Evolutionary conservation across 305 asterid species (phyloP), one percentile per base, ranked within the genome.

Genomic region (Ilex paraguariensis): DNA sequence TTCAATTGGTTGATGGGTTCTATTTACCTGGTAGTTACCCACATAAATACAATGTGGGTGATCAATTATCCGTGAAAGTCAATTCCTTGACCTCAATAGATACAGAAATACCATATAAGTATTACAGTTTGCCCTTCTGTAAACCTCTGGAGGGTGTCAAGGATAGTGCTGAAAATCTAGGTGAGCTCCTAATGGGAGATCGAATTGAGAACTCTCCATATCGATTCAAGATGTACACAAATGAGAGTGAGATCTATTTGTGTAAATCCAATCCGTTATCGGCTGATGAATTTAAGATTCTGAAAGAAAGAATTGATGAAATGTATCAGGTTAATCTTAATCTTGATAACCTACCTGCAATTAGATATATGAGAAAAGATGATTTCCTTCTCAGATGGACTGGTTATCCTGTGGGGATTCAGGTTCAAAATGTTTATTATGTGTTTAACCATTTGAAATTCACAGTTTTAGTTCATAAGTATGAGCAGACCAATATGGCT

Each of bases 61-160:
- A 74, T 48, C 59, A 74, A 54, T 66, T 78, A 14, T 70, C 69
- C 0, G 80, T 78, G 14, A 78, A 78, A 64, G 83, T 78, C 10
- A 78, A 78, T 65, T 78, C 83, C 2, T 65, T 78, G 48, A 78
- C 83, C n/a, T 78, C 80, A 14, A 65, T 71, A 13, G 83, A 78
- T 30, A 78, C 79, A 17, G 82, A 78, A 65, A 58, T 74, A 7
- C 82, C 82, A 3, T 74, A 73, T 36, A 77, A 73, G 0, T 74
- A 74, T 57, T 78, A 78, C 11, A 70, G 68, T 8, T 54, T 78
- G 33, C 80, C 83, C n/a, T 71, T 74, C 51, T 78, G 80, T 66
- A 71, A 71, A 46, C 80, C 83, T 28, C 39, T 10, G 16, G 80
- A 71, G 1, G 83, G 83, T 46, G 73, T 78, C 55, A 78, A 78